Evolutionary conservation across 1,284 basidiomycete species (phyloP).

Genomic region (Boletus mariae): DNA sequence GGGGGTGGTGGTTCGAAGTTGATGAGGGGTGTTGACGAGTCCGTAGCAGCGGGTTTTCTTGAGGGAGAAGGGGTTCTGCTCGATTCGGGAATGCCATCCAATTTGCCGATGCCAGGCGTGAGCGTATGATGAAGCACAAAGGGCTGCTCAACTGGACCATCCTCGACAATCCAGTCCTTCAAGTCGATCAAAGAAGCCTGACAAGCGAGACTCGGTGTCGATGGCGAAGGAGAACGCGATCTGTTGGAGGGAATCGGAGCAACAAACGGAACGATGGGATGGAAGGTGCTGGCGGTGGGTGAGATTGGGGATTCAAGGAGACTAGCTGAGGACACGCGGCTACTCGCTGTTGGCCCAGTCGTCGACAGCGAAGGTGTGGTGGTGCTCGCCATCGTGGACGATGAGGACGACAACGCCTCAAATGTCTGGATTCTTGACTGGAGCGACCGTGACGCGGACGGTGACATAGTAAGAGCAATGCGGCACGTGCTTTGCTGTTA

Average conservation of each 20-base stretch:
- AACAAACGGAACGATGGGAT: slow-evolving; percentile 33
- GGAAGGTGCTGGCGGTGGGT: slow-evolving; percentile 36
- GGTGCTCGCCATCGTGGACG: slow-evolving; percentile 8
- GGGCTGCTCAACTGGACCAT: slow-evolving; percentile 41
- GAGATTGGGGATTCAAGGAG: slow-evolving; percentile 48
- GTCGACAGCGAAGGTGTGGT: background rate
- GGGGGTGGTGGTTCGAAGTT: slow-evolving; percentile 50
- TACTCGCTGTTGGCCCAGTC: background rate
- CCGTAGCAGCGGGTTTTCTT: slow-evolving; percentile 12
- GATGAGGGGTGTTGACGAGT: slow-evolving; percentile 45
- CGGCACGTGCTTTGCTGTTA: background rate
- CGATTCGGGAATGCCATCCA: slow-evolving; percentile 28
- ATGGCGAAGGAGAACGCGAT: slow-evolving; percentile 53
- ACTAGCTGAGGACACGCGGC: slow-evolving; percentile 17
- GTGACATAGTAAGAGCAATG: slow-evolving; percentile 25
- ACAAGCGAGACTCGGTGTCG: slow-evolving; percentile 50
- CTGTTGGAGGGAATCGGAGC: slow-evolving; percentile 26
- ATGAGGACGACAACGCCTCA: slow-evolving; percentile 32
- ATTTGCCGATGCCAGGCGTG: slow-evolving; percentile 18
- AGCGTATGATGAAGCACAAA: slow-evolving; percentile 15
- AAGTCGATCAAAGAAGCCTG: slow-evolving; percentile 68
- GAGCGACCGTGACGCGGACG: slow-evolving; percentile 42
- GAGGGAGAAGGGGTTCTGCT: slow-evolving; percentile 23
- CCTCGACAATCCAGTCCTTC: slow-evolving; percentile 71
- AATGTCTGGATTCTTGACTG: slow-evolving; percentile 61